These are phyloP conservation scores for Suillus ampliporus DNA, from an alignment of 768 basidiomycete species.

Conservation along the genomic window DNA sequence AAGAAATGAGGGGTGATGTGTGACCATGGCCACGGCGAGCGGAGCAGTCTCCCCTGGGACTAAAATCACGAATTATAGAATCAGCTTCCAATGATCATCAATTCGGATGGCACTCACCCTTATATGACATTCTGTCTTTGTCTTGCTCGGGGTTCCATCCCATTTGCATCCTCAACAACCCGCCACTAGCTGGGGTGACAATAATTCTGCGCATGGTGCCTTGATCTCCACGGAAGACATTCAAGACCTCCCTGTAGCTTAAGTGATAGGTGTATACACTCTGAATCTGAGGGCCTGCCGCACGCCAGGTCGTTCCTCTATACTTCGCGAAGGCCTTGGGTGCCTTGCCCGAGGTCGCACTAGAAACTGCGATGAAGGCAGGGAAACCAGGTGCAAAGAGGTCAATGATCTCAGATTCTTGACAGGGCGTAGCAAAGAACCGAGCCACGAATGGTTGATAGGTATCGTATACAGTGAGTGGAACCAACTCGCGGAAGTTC, in stretches of 20 bases:
- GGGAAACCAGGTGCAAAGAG: constrained; percentile 24
- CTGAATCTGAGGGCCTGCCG: not conserved
- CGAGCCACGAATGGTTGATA: constrained; percentile 18
- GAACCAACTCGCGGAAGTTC: constrained; percentile 22
- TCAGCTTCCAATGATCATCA: not conserved
- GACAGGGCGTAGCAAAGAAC: constrained; percentile 17
- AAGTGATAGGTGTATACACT: not conserved
- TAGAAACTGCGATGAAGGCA: constrained; percentile 16
- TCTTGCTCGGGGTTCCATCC: constrained; percentile 22
- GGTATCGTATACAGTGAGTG: constrained; percentile 17
- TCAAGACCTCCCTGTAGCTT: not conserved
- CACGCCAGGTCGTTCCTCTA: not conserved
- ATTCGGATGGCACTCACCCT: not conserved
- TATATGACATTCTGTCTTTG: constrained; percentile 14
- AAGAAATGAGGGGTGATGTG: constrained; percentile 21
- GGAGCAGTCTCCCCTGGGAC: constrained; percentile 17
- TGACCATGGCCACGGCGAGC: constrained; percentile 17
- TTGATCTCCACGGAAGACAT: not conserved
- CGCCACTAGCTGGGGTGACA: constrained; percentile 6
- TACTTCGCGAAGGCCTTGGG: constrained; percentile 18
- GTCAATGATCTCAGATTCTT: constrained; percentile 16
- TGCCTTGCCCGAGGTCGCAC: constrained; percentile 20
- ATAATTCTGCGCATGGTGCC: constrained; percentile 14
- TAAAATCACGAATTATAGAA: not conserved
- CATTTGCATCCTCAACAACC: constrained; percentile 7